phyloP scores from a whole-genome alignment of 2,329 filamentous ascomycete species.

The Colletotrichum orbiculare region DNA sequence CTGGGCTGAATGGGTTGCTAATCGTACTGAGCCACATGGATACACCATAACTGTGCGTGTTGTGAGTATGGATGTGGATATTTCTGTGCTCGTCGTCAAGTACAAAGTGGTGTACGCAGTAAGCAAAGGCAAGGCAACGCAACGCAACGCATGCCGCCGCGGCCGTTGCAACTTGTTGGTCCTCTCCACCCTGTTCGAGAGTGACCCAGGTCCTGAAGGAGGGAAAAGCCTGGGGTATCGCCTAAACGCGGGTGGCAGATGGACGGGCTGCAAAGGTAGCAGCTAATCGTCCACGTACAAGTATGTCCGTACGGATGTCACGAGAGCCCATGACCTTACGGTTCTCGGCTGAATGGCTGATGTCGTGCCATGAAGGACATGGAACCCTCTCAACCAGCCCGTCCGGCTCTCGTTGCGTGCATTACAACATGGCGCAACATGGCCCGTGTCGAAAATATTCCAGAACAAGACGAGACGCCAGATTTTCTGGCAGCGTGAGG shows the following conservation, averaged over 20 bases:
- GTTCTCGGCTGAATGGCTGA: slow-evolving; percentile 63
- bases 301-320: slow-evolving; percentile 39
- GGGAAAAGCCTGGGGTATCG: slow-evolving; percentile 33
- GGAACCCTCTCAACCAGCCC: slow-evolving; percentile 47
- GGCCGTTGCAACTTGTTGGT: slow-evolving; percentile 1
- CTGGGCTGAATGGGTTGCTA: slow-evolving; percentile 38
- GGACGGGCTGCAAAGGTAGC: slow-evolving; percentile 40
- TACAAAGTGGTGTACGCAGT: background rate
- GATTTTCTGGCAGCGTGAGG: slow-evolving; percentile 4
- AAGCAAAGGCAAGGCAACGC: no score
- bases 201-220: background rate
- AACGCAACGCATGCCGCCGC: no score
- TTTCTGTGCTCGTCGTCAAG: slow-evolving; percentile 16
- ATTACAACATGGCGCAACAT: slow-evolving; percentile 40
- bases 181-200: slow-evolving; percentile 38
- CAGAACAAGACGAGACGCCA: slow-evolving; percentile 35
- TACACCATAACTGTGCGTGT: slow-evolving; percentile 29
- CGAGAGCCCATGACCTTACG: slow-evolving; percentile 50
- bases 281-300: slow-evolving; percentile 35
- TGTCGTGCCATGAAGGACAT: slow-evolving; percentile 54
- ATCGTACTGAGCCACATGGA: slow-evolving; percentile 52
- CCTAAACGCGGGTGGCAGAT: slow-evolving; percentile 47
- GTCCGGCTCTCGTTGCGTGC: slow-evolving; percentile 29
- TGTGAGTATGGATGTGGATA: slow-evolving; percentile 31
- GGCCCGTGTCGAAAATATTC: slow-evolving; percentile 41